Conservation (phyloP, 2,329 filamentous ascomycete genomes). For the Paraconiothyrium sp. region DNA sequence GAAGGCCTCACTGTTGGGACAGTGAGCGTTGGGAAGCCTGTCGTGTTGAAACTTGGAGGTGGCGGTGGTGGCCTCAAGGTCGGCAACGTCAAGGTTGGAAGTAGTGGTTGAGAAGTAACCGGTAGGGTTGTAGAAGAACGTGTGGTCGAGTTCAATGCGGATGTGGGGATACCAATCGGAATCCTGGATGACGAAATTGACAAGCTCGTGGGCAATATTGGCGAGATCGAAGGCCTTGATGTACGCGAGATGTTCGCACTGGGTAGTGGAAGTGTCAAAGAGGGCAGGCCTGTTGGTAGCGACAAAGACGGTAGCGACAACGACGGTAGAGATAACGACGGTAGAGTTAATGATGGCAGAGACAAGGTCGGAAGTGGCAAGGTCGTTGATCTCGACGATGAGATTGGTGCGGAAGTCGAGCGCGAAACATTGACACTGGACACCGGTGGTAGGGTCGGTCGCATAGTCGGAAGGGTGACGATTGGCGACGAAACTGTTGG, state of each 20-base stretch:
- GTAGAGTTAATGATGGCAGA: too few species aligned
- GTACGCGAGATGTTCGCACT: slow-evolving; percentile 5
- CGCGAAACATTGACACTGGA: background rate
- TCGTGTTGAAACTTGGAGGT: slow-evolving; percentile 5
- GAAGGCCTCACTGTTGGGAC: background rate
- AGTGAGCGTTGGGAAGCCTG: slow-evolving; percentile 2
- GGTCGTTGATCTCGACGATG: background rate
- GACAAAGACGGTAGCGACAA: slow-evolving; percentile 1
- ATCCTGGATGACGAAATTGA: background rate
- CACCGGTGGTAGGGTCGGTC: background rate
- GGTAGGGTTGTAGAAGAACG: background rate
- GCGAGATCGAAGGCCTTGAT: background rate
- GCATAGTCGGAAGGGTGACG: background rate
- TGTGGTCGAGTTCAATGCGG: background rate
- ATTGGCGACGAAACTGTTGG: slow-evolving; percentile 6
- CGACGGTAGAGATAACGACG: background rate
- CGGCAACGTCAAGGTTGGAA: slow-evolving; percentile 4
- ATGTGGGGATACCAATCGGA: slow-evolving; percentile 1
- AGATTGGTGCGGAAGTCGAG: background rate
- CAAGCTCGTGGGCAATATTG: slow-evolving; percentile 2
- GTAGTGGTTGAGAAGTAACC: background rate
- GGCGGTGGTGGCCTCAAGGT: background rate
- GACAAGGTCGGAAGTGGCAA: background rate
- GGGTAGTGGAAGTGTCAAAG: slow-evolving; percentile 2
- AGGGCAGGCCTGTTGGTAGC: background rate